Conservation (phyloP, 78 protist species). For the Dictyostelium capitatum region DNA sequence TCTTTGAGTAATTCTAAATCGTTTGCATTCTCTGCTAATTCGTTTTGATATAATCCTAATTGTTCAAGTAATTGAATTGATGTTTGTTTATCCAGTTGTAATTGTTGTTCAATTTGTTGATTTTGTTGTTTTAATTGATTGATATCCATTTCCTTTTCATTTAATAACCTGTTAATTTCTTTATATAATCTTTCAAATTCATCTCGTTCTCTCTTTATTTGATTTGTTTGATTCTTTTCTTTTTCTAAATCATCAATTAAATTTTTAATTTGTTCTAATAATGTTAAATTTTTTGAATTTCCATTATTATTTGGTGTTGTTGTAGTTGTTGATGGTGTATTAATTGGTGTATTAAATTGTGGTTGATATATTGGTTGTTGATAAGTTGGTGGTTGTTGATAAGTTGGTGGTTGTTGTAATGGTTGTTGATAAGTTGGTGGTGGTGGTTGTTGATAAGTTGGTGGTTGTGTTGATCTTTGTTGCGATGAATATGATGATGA, state of each 20-base stretch:
- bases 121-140: background rate
- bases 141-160: background rate
- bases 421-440: background rate
- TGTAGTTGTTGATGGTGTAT: background rate
- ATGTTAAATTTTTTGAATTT: background rate
- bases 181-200: constrained; percentile 16
- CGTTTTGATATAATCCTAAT: background rate
- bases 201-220: background rate
- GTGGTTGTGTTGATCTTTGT: background rate
- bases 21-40: background rate
- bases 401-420: background rate
- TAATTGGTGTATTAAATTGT: background rate
- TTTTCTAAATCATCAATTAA: constrained; percentile 20
- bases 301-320: background rate
- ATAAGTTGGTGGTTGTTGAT: background rate
- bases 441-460: background rate
- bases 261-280: background rate
- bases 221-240: background rate
- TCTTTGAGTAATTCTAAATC: constrained; percentile 10
- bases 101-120: background rate
- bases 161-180: background rate
- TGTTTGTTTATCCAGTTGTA: background rate
- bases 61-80: background rate
- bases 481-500: background rate
- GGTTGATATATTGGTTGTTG: background rate